phyloP scores from a whole-genome alignment of 306 rosid genomes.

The Quercus bicolor region DNA sequence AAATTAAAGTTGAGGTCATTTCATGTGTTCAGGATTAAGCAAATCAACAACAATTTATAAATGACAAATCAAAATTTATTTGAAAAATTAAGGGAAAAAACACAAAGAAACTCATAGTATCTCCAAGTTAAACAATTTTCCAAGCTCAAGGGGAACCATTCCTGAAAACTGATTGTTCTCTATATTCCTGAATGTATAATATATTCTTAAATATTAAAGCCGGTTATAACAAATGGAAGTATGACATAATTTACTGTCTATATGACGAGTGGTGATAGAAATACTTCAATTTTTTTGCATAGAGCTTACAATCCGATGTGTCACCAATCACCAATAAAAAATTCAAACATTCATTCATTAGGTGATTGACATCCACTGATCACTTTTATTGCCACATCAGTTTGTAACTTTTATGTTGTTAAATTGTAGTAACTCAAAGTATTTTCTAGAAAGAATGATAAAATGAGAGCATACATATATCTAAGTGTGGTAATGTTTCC shows the following conservation, averaged over 20 bases:
- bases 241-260: neutral
- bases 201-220: neutral
- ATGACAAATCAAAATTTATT: neutral
- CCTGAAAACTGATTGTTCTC: slow-evolving; percentile 16
- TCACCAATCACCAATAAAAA: too few species aligned
- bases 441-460: neutral
- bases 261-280: too few species aligned
- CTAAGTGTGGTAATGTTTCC: slow-evolving; percentile 13
- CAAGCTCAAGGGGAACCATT: neutral
- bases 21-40: neutral
- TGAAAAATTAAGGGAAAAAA: neutral
- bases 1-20: neutral
- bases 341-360: too few species aligned
- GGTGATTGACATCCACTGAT: too few species aligned
- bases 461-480: slow-evolving; percentile 6
- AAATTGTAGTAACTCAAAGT: too few species aligned
- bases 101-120: slow-evolving; percentile 12
- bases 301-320: too few species aligned
- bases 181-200: neutral
- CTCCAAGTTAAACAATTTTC: slow-evolving; percentile 7
- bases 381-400: too few species aligned
- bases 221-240: neutral
- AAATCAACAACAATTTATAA: neutral
- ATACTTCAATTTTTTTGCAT: too few species aligned
- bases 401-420: too few species aligned